Evolutionary conservation across 2,329 filamentous ascomycete species (phyloP).

Genomic region (Xylaria hypoxylon): DNA sequence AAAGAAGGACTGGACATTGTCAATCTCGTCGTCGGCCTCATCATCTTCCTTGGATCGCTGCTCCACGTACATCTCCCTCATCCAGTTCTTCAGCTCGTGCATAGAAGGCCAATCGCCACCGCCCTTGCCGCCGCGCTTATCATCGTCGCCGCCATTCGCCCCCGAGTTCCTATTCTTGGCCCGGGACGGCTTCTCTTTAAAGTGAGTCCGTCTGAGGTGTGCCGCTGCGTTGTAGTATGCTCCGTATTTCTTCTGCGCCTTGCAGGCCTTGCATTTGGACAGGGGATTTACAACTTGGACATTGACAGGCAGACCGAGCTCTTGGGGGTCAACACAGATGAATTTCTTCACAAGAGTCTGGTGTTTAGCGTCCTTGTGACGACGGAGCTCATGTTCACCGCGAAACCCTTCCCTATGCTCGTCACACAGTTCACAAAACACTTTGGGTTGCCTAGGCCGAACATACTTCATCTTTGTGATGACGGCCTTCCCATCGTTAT

Average conservation of each 20-base stretch:
- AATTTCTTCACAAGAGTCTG: slow-evolving; percentile 65
- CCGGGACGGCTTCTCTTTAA: slow-evolving; percentile 72
- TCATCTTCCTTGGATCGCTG: slow-evolving; percentile 50
- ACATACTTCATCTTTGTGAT: slow-evolving; percentile 60
- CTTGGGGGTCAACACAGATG: slow-evolving; percentile 66
- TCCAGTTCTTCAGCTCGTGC: slow-evolving; percentile 69
- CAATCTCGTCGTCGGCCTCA: slow-evolving; percentile 56
- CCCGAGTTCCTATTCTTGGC: slow-evolving; percentile 56
- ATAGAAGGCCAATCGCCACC: slow-evolving; percentile 68
- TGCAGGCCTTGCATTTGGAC: slow-evolving; percentile 85
- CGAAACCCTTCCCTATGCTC: slow-evolving; percentile 83
- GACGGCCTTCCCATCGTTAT: slow-evolving; percentile 58
- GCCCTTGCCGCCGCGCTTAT: slow-evolving; percentile 66
- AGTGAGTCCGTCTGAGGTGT: slow-evolving; percentile 88
- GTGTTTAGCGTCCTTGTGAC: slow-evolving; percentile 76
- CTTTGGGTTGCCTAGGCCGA: slow-evolving; percentile 77
- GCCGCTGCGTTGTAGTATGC: slow-evolving; percentile 96
- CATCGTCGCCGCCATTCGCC: slow-evolving; percentile 52
- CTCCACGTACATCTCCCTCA: slow-evolving; percentile 63
- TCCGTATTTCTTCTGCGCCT: slow-evolving; percentile 80
- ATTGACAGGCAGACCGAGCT: slow-evolving; percentile 54
- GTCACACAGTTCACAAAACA: slow-evolving; percentile 75
- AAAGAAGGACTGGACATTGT: slow-evolving; percentile 50
- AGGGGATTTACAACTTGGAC: slow-evolving; percentile 73
- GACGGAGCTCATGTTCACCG: slow-evolving; percentile 83